Percentiles rank a stretch among this genome's conserved stretches.
phyloP scores from a whole-genome alignment of 768 basidiomycete species.

The Mycena chlorophos region DNA sequence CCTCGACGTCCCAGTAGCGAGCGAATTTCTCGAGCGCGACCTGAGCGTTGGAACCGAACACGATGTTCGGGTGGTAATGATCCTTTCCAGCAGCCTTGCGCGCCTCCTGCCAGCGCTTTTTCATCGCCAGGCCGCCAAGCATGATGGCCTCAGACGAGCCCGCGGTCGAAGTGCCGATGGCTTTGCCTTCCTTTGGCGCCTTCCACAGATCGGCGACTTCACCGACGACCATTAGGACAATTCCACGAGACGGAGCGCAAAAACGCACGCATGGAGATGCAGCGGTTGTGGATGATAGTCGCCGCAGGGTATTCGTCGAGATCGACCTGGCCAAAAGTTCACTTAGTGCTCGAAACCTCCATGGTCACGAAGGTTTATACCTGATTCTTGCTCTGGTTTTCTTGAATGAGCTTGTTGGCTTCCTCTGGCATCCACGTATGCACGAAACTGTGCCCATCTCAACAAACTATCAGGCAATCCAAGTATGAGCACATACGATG shows the following conservation, averaged over 20 bases:
- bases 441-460: slow-evolving; percentile 36
- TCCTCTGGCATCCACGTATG: slow-evolving; percentile 62
- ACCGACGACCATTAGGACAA: background rate
- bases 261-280: slow-evolving; percentile 52
- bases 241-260: background rate
- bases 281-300: slow-evolving; percentile 52
- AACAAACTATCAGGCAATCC: too few relatives aligned
- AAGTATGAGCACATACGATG: slow-evolving; percentile 58
- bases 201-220: slow-evolving; percentile 59
- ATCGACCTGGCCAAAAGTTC: too few relatives aligned
- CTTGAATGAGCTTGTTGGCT: slow-evolving; percentile 55
- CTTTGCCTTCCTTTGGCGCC: slow-evolving; percentile 54
- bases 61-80: slow-evolving; percentile 54
- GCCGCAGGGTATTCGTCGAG: slow-evolving; percentile 67
- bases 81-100: slow-evolving; percentile 63
- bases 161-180: slow-evolving; percentile 63
- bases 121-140: slow-evolving; percentile 70
- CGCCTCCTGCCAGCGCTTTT: slow-evolving; percentile 64
- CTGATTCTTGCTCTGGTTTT: slow-evolving; percentile 67
- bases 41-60: slow-evolving; percentile 63
- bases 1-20: slow-evolving; percentile 64
- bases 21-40: slow-evolving; percentile 69
- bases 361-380: too few relatives aligned
- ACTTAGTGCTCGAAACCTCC: too few relatives aligned
- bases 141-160: slow-evolving; percentile 70